These are phyloP conservation scores for Chlamydomonas sp. DNA, from an alignment of 139 green algal species.

Conservation along the genomic window DNA sequence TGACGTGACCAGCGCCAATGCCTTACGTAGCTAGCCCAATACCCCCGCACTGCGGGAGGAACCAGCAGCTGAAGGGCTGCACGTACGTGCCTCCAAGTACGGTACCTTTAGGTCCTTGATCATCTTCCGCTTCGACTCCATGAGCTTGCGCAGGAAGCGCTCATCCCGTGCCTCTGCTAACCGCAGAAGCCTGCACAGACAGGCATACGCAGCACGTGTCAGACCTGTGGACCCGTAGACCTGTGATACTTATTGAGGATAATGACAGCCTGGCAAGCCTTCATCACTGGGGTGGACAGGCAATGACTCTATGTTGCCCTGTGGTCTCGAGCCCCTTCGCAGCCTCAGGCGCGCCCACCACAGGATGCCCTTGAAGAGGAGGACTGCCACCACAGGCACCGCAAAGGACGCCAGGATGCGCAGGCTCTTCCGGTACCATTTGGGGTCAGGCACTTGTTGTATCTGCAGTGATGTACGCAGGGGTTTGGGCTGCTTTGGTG, in stretches of 20 bases:
- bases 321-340: constrained; percentile 20
- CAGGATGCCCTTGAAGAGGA: constrained; percentile 46
- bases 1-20: background rate
- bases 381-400: constrained; percentile 35
- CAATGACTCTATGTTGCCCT: too few species aligned
- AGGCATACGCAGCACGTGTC: too few species aligned
- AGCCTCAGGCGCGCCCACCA: constrained; percentile 22
- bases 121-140: constrained; percentile 63
- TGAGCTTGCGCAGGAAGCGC: constrained; percentile 40
- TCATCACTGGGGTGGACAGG: too few species aligned
- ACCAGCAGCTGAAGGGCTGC: background rate
- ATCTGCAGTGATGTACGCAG: constrained; percentile 33
- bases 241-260: too few species aligned
- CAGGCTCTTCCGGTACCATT: constrained; percentile 15
- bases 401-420: constrained; percentile 10
- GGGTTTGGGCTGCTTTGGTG: background rate
- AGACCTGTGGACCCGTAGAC: too few species aligned
- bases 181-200: constrained; percentile 7
- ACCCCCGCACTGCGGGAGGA: background rate
- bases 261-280: too few species aligned
- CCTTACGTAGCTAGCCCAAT: background rate
- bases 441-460: constrained; percentile 41
- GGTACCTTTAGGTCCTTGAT: constrained; percentile 73
- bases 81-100: too few species aligned
- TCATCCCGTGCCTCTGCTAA: constrained; percentile 42